These are phyloP conservation scores for Sphagnum magellanicum DNA, from an alignment of 228 moss, liverwort and hornwort genomes.

Conservation along the genomic window DNA sequence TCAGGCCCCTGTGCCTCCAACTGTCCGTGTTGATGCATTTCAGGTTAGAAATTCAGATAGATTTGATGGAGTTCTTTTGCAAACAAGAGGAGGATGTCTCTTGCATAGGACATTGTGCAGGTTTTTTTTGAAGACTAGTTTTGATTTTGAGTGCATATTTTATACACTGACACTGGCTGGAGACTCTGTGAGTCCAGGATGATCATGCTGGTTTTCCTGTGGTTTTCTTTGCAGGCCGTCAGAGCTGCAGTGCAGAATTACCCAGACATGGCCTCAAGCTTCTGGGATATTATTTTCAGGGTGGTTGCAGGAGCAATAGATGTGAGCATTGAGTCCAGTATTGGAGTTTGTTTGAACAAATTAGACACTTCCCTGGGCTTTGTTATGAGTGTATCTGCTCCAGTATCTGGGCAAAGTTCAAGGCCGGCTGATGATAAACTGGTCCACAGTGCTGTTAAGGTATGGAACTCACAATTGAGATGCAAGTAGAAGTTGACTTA, in stretches of 20 bases:
- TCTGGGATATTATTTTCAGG: slow-evolving; percentile 67
- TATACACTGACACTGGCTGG: too few relatives aligned
- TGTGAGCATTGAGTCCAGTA: slow-evolving; percentile 8
- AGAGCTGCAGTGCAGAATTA: slow-evolving; percentile 84
- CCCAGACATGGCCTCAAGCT: slow-evolving; percentile 37
- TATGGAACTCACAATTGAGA: slow-evolving; percentile 10
- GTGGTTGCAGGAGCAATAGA: slow-evolving; percentile 37
- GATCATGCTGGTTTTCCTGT: not conserved
- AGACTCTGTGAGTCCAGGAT: not conserved
- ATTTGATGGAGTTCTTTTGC: too few relatives aligned
- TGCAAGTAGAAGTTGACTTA: not conserved
- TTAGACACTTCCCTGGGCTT: slow-evolving; percentile 19
- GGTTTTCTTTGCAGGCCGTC: slow-evolving; percentile 57
- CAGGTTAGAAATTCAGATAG: slow-evolving; percentile 40
- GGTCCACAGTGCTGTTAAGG: slow-evolving; percentile 96
- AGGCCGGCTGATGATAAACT: slow-evolving; percentile 81
- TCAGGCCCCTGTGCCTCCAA: slow-evolving; percentile 51
- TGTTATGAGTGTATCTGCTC: slow-evolving; percentile 23
- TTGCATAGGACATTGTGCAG: too few relatives aligned
- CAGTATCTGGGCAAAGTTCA: slow-evolving; percentile 45
- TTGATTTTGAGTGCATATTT: too few relatives aligned
- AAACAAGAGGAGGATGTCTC: too few relatives aligned
- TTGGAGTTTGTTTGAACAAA: slow-evolving; percentile 16
- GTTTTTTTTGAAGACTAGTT: too few relatives aligned
- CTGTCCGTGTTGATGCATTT: slow-evolving; percentile 80